Conservation (phyloP, 129 eudicot species). For the Escallonia rubra region DNA sequence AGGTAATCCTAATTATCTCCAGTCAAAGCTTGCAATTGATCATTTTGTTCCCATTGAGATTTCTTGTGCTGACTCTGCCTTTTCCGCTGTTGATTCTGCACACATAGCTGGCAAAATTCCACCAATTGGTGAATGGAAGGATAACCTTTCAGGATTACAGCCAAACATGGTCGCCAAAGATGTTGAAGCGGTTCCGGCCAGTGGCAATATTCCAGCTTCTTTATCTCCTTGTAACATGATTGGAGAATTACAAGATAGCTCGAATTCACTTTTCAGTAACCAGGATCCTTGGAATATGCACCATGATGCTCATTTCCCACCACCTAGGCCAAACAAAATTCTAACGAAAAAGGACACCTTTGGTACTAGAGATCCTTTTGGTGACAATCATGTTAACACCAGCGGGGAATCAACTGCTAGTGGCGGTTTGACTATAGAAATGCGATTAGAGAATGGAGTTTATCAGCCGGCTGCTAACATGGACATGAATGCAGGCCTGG, state of each 20-base stretch:
- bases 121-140: constrained; percentile 31
- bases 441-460: constrained; percentile 33
- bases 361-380: constrained; percentile 30
- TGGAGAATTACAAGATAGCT: constrained; percentile 45
- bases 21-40: constrained; percentile 12
- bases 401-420: constrained; percentile 30
- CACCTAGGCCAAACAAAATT: constrained; percentile 71
- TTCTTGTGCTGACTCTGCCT: constrained; percentile 5
- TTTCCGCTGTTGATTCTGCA: constrained; percentile 10
- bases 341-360: constrained; percentile 38
- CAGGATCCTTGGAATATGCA: constrained; percentile 93
- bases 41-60: constrained; percentile 16
- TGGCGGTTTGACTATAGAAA: constrained; percentile 20
- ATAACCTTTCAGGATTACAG: constrained; percentile 12
- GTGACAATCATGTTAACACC: constrained; percentile 23
- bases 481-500: constrained; percentile 33
- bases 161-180: constrained; percentile 4
- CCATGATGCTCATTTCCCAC: constrained; percentile 66
- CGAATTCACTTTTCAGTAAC: constrained; percentile 66
- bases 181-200: constrained; percentile 15
- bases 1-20: constrained; percentile 18
- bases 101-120: constrained; percentile 15
- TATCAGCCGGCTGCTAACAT: constrained; percentile 34
- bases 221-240: constrained; percentile 37
- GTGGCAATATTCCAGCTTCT: constrained; percentile 16